Evolutionary conservation across 2,329 filamentous ascomycete genomes (phyloP).

Genomic region (Aspergillus sclerotialis): DNA sequence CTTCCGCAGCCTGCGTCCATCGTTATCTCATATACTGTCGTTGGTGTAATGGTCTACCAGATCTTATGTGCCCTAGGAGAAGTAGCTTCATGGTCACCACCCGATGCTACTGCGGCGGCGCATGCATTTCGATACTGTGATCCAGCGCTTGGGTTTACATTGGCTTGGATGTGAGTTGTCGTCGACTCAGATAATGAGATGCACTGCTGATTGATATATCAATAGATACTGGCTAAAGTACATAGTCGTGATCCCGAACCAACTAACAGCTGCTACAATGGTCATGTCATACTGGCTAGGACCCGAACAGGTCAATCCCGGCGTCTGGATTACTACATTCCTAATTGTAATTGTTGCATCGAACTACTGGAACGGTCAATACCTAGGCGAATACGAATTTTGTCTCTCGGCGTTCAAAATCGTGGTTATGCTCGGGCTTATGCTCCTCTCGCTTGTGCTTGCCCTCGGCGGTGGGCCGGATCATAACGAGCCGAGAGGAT

Average conservation of each 20-base stretch:
- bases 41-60: slow-evolving; percentile 56
- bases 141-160: slow-evolving; percentile 69
- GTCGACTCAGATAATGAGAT: background rate
- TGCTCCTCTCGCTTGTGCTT: slow-evolving; percentile 57
- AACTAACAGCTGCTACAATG: slow-evolving; percentile 68
- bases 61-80: slow-evolving; percentile 74
- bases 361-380: slow-evolving; percentile 61
- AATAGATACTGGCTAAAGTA: slow-evolving; percentile 60
- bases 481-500: slow-evolving; percentile 49
- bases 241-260: slow-evolving; percentile 77
- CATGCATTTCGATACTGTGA: slow-evolving; percentile 74
- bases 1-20: slow-evolving; percentile 25
- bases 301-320: slow-evolving; percentile 60
- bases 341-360: slow-evolving; percentile 54
- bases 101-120: slow-evolving; percentile 68
- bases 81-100: slow-evolving; percentile 73
- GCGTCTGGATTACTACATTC: slow-evolving; percentile 69
- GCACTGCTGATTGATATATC: slow-evolving; percentile 7
- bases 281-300: slow-evolving; percentile 71
- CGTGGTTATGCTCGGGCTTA: slow-evolving; percentile 56
- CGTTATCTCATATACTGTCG: slow-evolving; percentile 30
- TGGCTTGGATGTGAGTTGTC: slow-evolving; percentile 57
- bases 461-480: slow-evolving; percentile 59
- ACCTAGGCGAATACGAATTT: slow-evolving; percentile 60
- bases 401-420: slow-evolving; percentile 58